Percentiles rank a stretch among this genome's conserved stretches.
Conservation (phyloP, 176 grass and related monocot species). For the Raddia distichophylla region DNA sequence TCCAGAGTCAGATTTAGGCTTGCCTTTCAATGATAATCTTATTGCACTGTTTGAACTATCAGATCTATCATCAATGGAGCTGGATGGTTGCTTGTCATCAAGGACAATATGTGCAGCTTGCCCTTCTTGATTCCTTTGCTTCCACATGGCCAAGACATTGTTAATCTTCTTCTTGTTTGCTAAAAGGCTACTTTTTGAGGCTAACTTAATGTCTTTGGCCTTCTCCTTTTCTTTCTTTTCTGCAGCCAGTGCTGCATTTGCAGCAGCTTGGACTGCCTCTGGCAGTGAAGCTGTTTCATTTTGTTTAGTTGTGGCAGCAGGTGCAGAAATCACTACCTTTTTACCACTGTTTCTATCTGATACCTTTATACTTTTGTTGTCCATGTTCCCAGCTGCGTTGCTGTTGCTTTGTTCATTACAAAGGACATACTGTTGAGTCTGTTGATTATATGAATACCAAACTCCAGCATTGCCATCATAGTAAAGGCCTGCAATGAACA, state of each 20-base stretch:
- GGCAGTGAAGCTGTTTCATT: slow-evolving; percentile 75
- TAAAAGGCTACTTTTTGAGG: slow-evolving; percentile 80
- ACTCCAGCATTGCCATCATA: slow-evolving; percentile 87
- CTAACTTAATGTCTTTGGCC: slow-evolving; percentile 86
- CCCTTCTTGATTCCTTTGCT: slow-evolving; percentile 95
- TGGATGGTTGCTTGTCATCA: slow-evolving; percentile 70
- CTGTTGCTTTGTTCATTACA: slow-evolving; percentile 65
- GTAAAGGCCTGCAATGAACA: slow-evolving; percentile 78
- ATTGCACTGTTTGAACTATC: slow-evolving; percentile 43
- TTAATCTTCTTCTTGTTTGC: slow-evolving; percentile 99
- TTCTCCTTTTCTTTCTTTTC: slow-evolving; percentile 99
- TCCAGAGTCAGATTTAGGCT: slow-evolving; percentile 64
- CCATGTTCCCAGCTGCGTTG: slow-evolving; percentile 49
- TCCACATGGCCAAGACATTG: slow-evolving; percentile 98
- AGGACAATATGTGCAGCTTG: slow-evolving; percentile 51
- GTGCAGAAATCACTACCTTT: slow-evolving; percentile 92
- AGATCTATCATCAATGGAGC: slow-evolving; percentile 49
- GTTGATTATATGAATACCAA: slow-evolving; percentile 86
- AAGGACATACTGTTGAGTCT: slow-evolving; percentile 87
- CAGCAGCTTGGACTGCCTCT: slow-evolving; percentile 90
- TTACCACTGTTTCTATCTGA: slow-evolving; percentile 61
- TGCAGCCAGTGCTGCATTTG: slow-evolving; percentile 83
- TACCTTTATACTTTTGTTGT: slow-evolving; percentile 59
- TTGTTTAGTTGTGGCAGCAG: slow-evolving; percentile 79
- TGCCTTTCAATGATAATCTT: slow-evolving; percentile 52